phyloP scores from a whole-genome alignment of 768 basidiomycete species.

The Pulveroboletus sp. region DNA sequence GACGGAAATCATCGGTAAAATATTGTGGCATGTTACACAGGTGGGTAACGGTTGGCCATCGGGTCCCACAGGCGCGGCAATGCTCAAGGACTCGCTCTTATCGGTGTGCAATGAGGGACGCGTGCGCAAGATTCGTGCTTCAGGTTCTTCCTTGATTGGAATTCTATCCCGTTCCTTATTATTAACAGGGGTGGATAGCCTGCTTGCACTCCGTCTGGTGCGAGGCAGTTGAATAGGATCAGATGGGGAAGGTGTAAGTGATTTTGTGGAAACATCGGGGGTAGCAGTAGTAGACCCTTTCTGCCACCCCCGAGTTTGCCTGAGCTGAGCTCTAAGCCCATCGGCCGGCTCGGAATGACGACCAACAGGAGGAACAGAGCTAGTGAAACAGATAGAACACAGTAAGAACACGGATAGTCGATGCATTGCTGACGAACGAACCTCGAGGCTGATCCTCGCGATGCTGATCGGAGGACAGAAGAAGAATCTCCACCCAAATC shows the following conservation, averaged over 20 bases:
- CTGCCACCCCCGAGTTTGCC: slow-evolving; percentile 57
- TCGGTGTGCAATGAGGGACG: slow-evolving; percentile 40
- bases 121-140: slow-evolving; percentile 49
- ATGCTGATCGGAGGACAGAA: slow-evolving; percentile 20
- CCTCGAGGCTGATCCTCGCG: slow-evolving; percentile 26
- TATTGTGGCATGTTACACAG: slow-evolving; percentile 69
- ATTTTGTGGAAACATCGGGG: slow-evolving; percentile 46
- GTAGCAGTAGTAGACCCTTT: slow-evolving; percentile 43
- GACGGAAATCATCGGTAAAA: slow-evolving; percentile 74
- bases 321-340: slow-evolving; percentile 37
- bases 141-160: slow-evolving; percentile 47
- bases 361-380: slow-evolving; percentile 26
- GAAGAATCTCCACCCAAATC: slow-evolving; percentile 38
- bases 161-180: slow-evolving; percentile 39
- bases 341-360: slow-evolving; percentile 28
- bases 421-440: slow-evolving; percentile 13
- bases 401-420: slow-evolving; percentile 10
- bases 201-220: slow-evolving; percentile 30
- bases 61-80: slow-evolving; percentile 48
- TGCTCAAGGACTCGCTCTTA: slow-evolving; percentile 37
- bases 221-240: slow-evolving; percentile 27
- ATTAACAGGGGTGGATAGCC: slow-evolving; percentile 29
- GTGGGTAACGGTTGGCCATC: slow-evolving; percentile 68
- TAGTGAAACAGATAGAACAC: slow-evolving; percentile 4
- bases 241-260: slow-evolving; percentile 33